Base-by-base conservation (phyloP, 2,329 filamentous ascomycete species). In the Botrytis galanthina region DNA sequence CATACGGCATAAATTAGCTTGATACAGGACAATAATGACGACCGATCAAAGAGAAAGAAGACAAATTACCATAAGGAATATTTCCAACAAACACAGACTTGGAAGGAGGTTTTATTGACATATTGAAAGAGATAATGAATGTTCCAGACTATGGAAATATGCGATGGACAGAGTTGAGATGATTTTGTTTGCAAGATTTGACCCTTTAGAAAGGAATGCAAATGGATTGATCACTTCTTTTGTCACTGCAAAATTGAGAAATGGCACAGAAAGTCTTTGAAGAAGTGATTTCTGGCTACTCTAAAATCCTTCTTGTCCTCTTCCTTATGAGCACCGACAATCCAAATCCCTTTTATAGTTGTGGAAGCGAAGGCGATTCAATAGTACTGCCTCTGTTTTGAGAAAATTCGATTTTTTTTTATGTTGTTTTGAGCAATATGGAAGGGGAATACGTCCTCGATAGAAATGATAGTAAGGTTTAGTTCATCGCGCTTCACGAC, bases 81-180 rank as follows among this genome's bases (percentile, higher is more conserved):
- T 95, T 95, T 77, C 93, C 93, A 74, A 95, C 92, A 82, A 96
- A 96, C 75, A 95, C 92, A 42, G 94, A 92, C 75, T 92, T 89
- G 26, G 92, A 93, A 20, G 90, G 91, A 81, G 91, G 91, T 83
- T 93, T 93, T 57, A 57, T 57, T 82, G 87, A 93, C 92, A 89
- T 94, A 82, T 78, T 87, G 85, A 72, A 48, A 54, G 54, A 54
- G 32, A 44, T 16, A 69, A 71, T 60, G 51, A n/a, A 70, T 62
- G 46, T 32, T 71, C 32, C 71, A 37, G 51, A 70, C 69, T 61
- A 74, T 72, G 48, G 68, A 68, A 35, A 75, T 73, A 32, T 62
- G 61, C 61, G 42, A 73, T 48, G 57, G 66, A 75, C 37, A 70
- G 70, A 69, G 71, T 71, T 64, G 63, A 78, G 75, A 75, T 75